A percentile compares a stretch with the other conserved stretches of the same genome.
These are phyloP conservation scores for Barnettozyma pratensis DNA, from an alignment of 805 yeast genomes.

Conservation along the genomic window DNA sequence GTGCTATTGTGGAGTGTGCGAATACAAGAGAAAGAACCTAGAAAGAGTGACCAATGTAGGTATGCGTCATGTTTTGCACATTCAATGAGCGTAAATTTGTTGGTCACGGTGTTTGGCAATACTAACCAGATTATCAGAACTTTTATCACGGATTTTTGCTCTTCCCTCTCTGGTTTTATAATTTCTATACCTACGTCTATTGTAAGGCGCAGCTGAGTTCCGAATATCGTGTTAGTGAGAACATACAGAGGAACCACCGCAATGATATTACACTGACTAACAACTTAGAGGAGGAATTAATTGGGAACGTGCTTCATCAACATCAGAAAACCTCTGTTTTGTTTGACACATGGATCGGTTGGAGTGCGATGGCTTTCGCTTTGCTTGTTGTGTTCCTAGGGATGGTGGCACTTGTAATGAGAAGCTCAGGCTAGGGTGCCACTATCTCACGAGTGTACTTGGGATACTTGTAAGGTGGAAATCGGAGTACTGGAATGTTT, in stretches of 20 bases:
- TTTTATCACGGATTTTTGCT: slow-evolving; percentile 19
- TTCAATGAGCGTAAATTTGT: not conserved
- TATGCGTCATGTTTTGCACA: not conserved
- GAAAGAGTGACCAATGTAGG: slow-evolving; percentile 15
- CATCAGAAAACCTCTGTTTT: slow-evolving; percentile 8
- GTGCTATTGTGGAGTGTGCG: slow-evolving; percentile 21
- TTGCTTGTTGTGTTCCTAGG: not conserved
- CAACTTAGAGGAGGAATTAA: slow-evolving; percentile 5
- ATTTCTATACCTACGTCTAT: slow-evolving; percentile 7
- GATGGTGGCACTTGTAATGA: not conserved
- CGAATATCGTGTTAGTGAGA: slow-evolving; percentile 17
- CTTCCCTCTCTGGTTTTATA: slow-evolving; percentile 19
- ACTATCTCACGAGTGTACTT: too few species aligned
- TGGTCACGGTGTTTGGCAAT: not conserved
- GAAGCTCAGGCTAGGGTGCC: not conserved
- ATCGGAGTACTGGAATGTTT: too few species aligned
- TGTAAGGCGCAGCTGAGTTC: not conserved
- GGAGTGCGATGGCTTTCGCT: slow-evolving; percentile 15
- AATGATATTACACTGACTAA: slow-evolving; percentile 13
- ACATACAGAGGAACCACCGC: slow-evolving; percentile 10
- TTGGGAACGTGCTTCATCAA: slow-evolving; percentile 9
- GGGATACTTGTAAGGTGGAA: too few species aligned
- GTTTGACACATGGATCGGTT: slow-evolving; percentile 16
- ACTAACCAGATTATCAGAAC: slow-evolving; percentile 12
- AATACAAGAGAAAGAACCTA: slow-evolving; percentile 9